Evolutionary conservation across 2,329 filamentous ascomycete species (phyloP), one percentile per base, ranked within the genome.

Genomic region (Didymella sp.): DNA sequence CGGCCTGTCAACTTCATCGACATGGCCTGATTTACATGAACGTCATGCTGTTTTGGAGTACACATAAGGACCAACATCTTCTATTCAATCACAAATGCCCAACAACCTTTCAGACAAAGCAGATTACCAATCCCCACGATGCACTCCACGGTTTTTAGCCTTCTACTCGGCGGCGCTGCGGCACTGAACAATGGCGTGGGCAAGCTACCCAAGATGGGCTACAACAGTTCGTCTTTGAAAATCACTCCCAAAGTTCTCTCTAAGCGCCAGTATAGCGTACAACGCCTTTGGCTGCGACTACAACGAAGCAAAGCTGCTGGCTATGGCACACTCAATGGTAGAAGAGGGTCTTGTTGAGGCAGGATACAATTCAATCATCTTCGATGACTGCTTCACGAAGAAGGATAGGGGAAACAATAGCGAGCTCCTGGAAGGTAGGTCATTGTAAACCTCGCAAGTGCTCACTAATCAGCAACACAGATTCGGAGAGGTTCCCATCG

Each of bases 341-440:
- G 50, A 58, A 2, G 51, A 58, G 17, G 52, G 56, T 5, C 46
- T 62, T 27, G 46, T 59, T 12, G 52, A 54, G 45, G 49, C 43
- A 30, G 59, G 56, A 1, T 59, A 59, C 25, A 49, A 59, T 19
- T 59, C 52, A 4, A 59, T 59, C 22, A 57, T 59, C 17, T 50
- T 62, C 12, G 56, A 59, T 27, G 56, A 62, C 24, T 62, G 56
- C 31, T 59, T 53, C 17, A 57, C 46, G 1, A 41, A 54, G 31
- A 59, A 59, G 27, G 44, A 51, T 21, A 48, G 59, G 15, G 46
- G 49, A 6, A n/a, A 46, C n/a, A 37, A 48, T 24, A 48, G 55
- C 8, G 38, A 51, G 21, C 24, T 57, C 7, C 17, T 49, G 2
- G 52, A 62, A 54, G 52, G 56, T 46, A 43, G 3, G 25, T 22